These are phyloP conservation scores for Fusarium ramigenum DNA, from an alignment of 2,329 filamentous ascomycete species.

Conservation along the genomic window DNA sequence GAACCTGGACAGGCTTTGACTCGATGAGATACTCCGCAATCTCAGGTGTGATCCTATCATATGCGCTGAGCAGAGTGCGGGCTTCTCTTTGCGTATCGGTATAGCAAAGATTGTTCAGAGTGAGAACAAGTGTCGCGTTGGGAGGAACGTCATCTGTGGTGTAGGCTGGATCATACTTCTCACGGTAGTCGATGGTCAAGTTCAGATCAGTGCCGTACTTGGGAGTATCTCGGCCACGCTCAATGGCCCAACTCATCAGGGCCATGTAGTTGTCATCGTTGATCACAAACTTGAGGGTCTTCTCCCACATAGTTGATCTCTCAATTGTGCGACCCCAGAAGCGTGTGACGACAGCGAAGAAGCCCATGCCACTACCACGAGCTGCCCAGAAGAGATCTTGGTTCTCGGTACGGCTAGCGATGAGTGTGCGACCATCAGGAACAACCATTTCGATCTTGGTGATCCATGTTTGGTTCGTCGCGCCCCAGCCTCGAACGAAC, in stretches of 20 bases:
- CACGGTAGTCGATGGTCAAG: background rate
- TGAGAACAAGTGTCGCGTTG: background rate
- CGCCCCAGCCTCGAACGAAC: slow-evolving; percentile 11
- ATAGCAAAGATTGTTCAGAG: background rate
- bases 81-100: background rate
- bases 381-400: slow-evolving; percentile 12
- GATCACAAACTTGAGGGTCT: background rate
- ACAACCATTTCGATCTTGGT: slow-evolving; percentile 14
- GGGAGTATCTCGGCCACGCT: background rate
- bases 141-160: background rate
- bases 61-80: background rate
- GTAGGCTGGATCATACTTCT: background rate
- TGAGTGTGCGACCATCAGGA: background rate
- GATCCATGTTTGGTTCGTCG: slow-evolving; percentile 3
- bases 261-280: background rate
- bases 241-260: background rate
- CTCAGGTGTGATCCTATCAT: background rate
- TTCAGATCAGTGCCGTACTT: background rate
- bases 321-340: slow-evolving; percentile 18
- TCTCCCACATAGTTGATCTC: slow-evolving; percentile 5
- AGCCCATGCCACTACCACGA: slow-evolving; percentile 6
- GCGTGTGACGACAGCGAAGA: slow-evolving; percentile 11
- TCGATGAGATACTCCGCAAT: background rate
- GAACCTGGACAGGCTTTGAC: background rate
- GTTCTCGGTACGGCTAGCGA: background rate